Conservation (phyloP, 1,284 basidiomycete species). For the Macrocybe sp. region DNA sequence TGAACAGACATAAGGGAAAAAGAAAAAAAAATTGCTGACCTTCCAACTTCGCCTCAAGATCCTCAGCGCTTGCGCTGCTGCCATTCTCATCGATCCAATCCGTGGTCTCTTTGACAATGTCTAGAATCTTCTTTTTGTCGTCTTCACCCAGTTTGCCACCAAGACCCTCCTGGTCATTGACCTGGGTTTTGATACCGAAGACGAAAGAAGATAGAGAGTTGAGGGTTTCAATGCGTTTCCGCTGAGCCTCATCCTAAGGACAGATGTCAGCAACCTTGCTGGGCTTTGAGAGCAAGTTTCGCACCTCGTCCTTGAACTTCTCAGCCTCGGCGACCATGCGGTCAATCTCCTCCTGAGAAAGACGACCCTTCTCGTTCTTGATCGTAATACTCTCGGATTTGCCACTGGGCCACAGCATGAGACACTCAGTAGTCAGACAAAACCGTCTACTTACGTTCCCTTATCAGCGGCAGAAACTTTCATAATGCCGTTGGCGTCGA, state of each 20-base stretch:
- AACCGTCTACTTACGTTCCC: conserved; percentile 64
- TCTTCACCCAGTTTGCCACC: conserved; percentile 85
- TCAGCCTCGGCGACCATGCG: conserved; percentile 93
- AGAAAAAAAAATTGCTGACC: conserved; percentile 22
- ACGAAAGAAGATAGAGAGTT: conserved; percentile 76
- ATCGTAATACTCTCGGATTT: conserved; percentile 88
- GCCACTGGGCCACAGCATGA: conserved; percentile 43
- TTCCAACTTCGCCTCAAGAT: conserved; percentile 86
- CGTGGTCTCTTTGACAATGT: conserved; percentile 82
- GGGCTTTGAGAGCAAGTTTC: background rate
- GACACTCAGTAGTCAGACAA: conserved; percentile 6
- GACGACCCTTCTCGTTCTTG: conserved; percentile 83
- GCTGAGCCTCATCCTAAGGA: conserved; percentile 78
- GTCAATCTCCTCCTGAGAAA: conserved; percentile 84
- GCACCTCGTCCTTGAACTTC: conserved; percentile 58
- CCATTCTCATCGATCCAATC: conserved; percentile 90
- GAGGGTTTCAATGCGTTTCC: conserved; percentile 85
- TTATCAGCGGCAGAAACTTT: conserved; percentile 87
- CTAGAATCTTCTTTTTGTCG: conserved; percentile 87
- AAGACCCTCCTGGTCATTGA: conserved; percentile 84
- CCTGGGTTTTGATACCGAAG: conserved; percentile 83
- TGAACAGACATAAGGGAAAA: background rate
- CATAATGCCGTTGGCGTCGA: conserved; percentile 92
- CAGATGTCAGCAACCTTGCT: conserved; percentile 22
- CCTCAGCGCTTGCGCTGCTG: conserved; percentile 75